phyloP scores from a whole-genome alignment of 345 rosid species.

The Pugionium cornutum region DNA sequence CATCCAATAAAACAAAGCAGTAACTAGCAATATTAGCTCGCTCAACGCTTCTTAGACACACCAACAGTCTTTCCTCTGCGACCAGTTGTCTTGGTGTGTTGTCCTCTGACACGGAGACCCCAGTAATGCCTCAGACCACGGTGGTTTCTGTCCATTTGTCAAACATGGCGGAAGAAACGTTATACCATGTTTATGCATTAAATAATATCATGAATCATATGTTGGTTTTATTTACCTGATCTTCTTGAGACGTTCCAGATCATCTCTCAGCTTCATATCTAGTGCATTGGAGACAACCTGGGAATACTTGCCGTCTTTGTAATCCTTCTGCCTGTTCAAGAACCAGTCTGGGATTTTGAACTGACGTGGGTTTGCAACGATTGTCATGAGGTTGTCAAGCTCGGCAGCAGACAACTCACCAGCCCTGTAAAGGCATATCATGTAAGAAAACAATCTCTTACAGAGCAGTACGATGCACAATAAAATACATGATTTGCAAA shows the following conservation, averaged over 20 bases:
- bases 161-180: too few species aligned
- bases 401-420: conserved; percentile 83
- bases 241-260: conserved; percentile 88
- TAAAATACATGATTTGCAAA: not conserved
- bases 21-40: too few species aligned
- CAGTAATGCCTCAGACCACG: conserved; percentile 98
- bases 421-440: conserved; percentile 48
- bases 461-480: not conserved
- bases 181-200: too few species aligned
- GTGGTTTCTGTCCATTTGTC: conserved; percentile 57
- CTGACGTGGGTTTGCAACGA: conserved; percentile 87
- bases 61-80: too few species aligned
- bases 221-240: conserved; percentile 52
- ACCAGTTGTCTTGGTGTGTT: too few species aligned
- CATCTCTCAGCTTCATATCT: conserved; percentile 95
- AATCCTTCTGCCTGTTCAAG: conserved; percentile 86
- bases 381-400: conserved; percentile 77
- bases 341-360: conserved; percentile 95
- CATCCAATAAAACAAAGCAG: too few species aligned
- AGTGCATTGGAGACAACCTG: conserved; percentile 89
- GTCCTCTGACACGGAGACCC: conserved; percentile 97
- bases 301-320: conserved; percentile 83
- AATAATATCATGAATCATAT: too few species aligned
- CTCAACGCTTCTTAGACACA: conserved; percentile 10
- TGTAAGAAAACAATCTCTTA: not conserved